Base-by-base conservation (phyloP, 2,329 filamentous ascomycete genomes). In the Aureobasidium musti region DNA sequence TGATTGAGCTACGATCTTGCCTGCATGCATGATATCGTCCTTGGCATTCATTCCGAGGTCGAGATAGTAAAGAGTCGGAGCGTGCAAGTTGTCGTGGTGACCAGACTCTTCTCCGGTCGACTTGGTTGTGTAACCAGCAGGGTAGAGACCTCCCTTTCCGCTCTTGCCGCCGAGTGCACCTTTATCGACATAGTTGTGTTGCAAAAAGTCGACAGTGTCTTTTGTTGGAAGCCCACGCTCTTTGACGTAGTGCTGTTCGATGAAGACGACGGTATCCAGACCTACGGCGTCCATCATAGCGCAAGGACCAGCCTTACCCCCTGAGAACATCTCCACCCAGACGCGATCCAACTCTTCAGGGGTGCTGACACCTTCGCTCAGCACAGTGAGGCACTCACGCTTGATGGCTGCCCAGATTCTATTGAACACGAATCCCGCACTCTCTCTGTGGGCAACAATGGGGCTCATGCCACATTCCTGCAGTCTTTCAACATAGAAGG, bases 341-440 rank as follows among this genome's bases (percentile, higher is more conserved):
- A 85, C 71, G 0, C 70, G 69, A 67, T 86, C 84, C 30, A 86
- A 80, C 59, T 84, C 80, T n/a, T 79, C 74, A 0, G 84, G 82
- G 0, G 74, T 76, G 0, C 79, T 78, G 0, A 86, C 82, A 0
- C 78, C 83, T 59, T 86, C 83, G 0, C 80, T 76, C 2, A 86
- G 68, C 11, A 86, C 82, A 0, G 73, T 78, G 61, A 86, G 68
- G 0, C 75, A 73, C 69, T 86, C 84, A 2, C 84, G 77, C 72
- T 86, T 86, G n/a, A 86, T 77, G 0, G 84, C 84, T 0, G 84
- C 84, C 83, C 84, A 86, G 0, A 86, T 72, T 0, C 84, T 80
- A 63, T 86, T 86, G 71, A 84, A 83, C 41, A 86, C 82, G 68
- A 86, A 82, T 0, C 84, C 81, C 0, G 82, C 83, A 0, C 43